Conservation (phyloP, 192 early-diverging fungal genomes). For the Podila epicladia region DNA sequence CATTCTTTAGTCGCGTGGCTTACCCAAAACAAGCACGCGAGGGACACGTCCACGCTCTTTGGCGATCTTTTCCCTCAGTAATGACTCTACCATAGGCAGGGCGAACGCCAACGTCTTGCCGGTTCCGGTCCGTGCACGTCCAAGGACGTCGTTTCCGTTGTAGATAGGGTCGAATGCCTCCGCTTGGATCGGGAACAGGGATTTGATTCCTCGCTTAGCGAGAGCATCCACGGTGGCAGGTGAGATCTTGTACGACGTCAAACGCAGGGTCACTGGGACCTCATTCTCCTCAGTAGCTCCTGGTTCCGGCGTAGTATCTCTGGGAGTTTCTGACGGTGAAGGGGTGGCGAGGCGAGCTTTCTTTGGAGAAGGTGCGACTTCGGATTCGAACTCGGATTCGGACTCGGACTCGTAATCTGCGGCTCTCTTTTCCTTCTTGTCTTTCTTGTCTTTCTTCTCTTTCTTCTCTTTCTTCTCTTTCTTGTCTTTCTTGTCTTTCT, state of each 20-base stretch:
- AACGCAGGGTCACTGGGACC: constrained; percentile 63
- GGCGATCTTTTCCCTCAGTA: constrained; percentile 53
- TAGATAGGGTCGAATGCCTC: constrained; percentile 78
- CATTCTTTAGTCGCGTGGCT: not conserved
- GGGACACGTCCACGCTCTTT: constrained; percentile 57
- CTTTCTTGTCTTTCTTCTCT: constrained; percentile 52
- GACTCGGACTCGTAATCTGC: constrained; percentile 57
- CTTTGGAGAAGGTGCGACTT: constrained; percentile 41
- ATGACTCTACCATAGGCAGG: constrained; percentile 79
- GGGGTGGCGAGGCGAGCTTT: constrained; percentile 29
- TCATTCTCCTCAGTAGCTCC: constrained; percentile 46
- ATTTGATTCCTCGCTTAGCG: constrained; percentile 74
- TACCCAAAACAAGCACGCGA: constrained; percentile 63
- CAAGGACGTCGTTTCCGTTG: constrained; percentile 81
- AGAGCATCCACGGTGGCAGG: constrained; percentile 76
- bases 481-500: constrained; percentile 49
- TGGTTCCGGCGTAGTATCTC: constrained; percentile 42
- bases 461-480: constrained; percentile 51
- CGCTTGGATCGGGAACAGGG: constrained; percentile 96
- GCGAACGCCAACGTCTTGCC: constrained; percentile 85
- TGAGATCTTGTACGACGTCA: constrained; percentile 72
- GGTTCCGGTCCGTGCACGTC: constrained; percentile 79
- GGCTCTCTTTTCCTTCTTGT: constrained; percentile 45
- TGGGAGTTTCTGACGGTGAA: constrained; percentile 36
- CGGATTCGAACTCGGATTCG: constrained; percentile 46